Base-by-base conservation (phyloP, 495 filamentous ascomycete genomes). In the Geoglossum glabrum region DNA sequence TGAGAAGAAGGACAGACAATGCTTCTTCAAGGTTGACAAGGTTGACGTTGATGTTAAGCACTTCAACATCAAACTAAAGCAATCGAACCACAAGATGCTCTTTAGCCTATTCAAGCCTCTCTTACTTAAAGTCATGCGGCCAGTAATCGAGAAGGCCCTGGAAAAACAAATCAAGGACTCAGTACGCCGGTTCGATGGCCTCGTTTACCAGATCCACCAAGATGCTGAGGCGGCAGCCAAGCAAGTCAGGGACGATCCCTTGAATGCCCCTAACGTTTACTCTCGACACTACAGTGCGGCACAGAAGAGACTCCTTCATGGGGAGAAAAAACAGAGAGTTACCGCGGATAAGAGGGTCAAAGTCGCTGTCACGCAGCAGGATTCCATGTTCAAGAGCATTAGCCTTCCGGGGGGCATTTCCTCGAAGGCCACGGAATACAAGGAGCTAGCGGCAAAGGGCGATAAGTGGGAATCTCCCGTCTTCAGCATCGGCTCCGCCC, bases 381-480 rank as follows among this genome's bases (percentile, higher is more conserved):
- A 94, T 63, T 89, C 85, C 60, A 84, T 95, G 55, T 94, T 97
- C 82, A 82, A 84, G 54, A 76, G 87, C 64, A 81, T 98, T 68
- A 78, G 84, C 51, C 77, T 98, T 0, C 90, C 90, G 26, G 89
- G 89, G 56, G 89, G 89, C 59, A 90, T 95, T 68, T 87, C 85
- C 57, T 84, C 78, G 72, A 96, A 95, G 78, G 90, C 92, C 21
- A 94, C 90, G 56, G 86, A 95, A 69, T 97, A 90, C 75, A 87
- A 81, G 69, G 81, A 96, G 46, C 74, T 95, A 40, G 86, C 92
- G 15, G 72, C 73, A 56, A 88, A 87, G 76, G 92, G 93, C 54
- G 84, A 96, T 63, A 83, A 82, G 68, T 98, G 92, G 92, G 83
- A 95, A 72, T 90, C 84, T 30, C 88, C 93, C 31, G 80, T 98